Base-by-base conservation (phyloP, 2,329 filamentous ascomycete genomes). In the Endoconidiophora polonica region DNA sequence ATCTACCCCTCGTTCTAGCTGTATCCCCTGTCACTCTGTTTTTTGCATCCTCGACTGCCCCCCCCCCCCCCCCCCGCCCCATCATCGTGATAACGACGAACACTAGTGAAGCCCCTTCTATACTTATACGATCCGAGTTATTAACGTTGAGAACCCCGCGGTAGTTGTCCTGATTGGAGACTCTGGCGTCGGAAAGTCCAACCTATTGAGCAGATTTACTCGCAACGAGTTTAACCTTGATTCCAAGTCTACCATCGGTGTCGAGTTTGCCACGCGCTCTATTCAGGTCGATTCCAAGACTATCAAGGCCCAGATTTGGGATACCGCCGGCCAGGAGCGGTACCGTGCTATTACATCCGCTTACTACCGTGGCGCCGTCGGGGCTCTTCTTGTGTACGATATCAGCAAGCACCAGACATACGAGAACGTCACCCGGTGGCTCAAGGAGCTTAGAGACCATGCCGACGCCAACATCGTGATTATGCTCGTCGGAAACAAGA, bases 221-320 rank as follows among this genome's bases (percentile, higher is more conserved):
- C 87, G 91, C 66, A 96, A 98, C 69, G 91, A 98, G 72, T 98
- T 98, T 83, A 96, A 96, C 72, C 78, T 96, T 58, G 91, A 98
- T 71, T 94, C 90, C 67, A 96, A 98, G 79, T 96, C 91, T 56
- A 98, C 91, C 60, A 98, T 98, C 70, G 91, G 91, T 62, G 91
- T 98, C 67, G 91, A 98, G 71, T 98, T 98, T 66, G 91, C 93
- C 61, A 98, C 91, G 59, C 82, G 91, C 57, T 95, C 87, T 59
- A 98, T 98, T 66, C 90, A 96, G 70, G 91, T 98, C 62, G 91
- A 98, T 70, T 84, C 85, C 64, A 98, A 98, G 78, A 98, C 91
- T 57, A 98, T 98, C 80, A 98, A 98, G 77, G 91, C 91, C 60
- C 91, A 98, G 74, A 98, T 98, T 63, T 98, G 93, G 91, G 91